Percentiles rank a stretch among this genome's conserved stretches.
These are phyloP conservation scores for Chondrus crispus DNA, from an alignment of 23 red algal species.

Conservation along the genomic window DNA sequence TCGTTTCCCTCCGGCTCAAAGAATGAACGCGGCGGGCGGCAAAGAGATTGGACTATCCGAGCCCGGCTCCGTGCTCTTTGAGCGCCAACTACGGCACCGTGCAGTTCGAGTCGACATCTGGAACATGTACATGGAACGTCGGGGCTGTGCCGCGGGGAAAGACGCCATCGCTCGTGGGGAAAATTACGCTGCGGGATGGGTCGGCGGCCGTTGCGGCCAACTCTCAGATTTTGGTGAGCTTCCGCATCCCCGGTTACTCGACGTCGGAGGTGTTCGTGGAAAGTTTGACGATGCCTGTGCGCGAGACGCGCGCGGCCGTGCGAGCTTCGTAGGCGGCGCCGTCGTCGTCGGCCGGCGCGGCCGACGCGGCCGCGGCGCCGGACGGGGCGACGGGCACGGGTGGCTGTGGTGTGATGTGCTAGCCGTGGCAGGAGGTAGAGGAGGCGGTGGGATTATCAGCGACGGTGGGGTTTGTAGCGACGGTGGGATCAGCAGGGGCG, in stretches of 20 bases:
- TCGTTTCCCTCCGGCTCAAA: conserved; percentile 40
- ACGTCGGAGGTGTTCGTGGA: conserved; percentile 60
- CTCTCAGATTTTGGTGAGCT: conserved; percentile 50
- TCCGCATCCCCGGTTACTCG: conserved; percentile 54
- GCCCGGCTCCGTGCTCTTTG: conserved; percentile 14
- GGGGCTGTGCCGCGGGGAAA: conserved; percentile 37
- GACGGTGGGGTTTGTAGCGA: no score
- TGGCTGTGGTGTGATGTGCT: no score
- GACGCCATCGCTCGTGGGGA: conserved; percentile 40
- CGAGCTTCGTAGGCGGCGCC: no score
- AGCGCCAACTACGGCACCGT: conserved; percentile 59
- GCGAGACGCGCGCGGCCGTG: no score
- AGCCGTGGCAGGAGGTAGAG: no score
- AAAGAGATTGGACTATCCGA: conserved; percentile 42
- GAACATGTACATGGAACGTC: conserved; percentile 52
- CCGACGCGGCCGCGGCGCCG: no score
- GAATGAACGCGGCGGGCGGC: conserved; percentile 51
- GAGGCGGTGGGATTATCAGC: no score
- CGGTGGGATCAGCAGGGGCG: no score
- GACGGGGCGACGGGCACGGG: no score
- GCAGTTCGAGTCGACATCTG: conserved; percentile 46
- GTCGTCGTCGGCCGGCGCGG: no score
- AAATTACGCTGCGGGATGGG: conserved; percentile 38
- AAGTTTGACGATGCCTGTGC: conserved; percentile 43
- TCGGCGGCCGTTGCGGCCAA: background rate